Conservation (phyloP, 768 basidiomycete genomes). For the Auricularia sp. region DNA sequence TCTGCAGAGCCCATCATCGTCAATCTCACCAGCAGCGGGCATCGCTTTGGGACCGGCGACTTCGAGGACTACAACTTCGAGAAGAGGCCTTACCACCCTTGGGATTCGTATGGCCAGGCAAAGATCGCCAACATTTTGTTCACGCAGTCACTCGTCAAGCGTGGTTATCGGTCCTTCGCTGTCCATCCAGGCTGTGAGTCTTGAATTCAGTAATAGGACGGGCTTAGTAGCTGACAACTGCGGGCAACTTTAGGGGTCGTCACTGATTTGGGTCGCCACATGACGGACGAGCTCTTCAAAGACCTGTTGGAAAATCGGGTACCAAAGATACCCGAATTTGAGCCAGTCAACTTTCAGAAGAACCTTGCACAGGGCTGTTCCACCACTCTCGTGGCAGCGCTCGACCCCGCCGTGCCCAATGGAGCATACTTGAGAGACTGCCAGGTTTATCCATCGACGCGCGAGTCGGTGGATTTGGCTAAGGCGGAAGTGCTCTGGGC, state of each 20-base stretch:
- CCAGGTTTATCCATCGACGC: not conserved
- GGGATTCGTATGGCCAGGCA: slow-evolving; percentile 27
- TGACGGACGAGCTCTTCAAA: not conserved
- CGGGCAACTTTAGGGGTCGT: not conserved
- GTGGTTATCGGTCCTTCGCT: not conserved
- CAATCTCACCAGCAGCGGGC: slow-evolving; percentile 28
- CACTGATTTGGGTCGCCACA: not conserved
- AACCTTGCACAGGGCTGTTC: not conserved
- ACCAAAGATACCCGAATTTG: not conserved
- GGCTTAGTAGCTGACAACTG: not conserved
- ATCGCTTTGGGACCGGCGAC: slow-evolving; percentile 24
- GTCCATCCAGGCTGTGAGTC: not conserved
- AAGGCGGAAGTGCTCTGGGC: not conserved
- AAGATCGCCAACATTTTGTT: slow-evolving; percentile 33
- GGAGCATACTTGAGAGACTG: not conserved
- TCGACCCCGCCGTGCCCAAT: not conserved
- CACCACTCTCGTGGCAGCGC: not conserved
- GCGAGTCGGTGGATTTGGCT: not conserved
- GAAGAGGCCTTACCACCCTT: not conserved
- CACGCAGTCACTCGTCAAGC: slow-evolving; percentile 13
- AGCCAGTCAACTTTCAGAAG: not conserved
- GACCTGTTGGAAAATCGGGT: not conserved
- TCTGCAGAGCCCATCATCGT: slow-evolving; percentile 28
- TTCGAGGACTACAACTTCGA: slow-evolving; percentile 15
- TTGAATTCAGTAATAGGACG: no score